Base-by-base conservation (phyloP, 768 basidiomycete genomes). In the Dioszegia aurantiaca region DNA sequence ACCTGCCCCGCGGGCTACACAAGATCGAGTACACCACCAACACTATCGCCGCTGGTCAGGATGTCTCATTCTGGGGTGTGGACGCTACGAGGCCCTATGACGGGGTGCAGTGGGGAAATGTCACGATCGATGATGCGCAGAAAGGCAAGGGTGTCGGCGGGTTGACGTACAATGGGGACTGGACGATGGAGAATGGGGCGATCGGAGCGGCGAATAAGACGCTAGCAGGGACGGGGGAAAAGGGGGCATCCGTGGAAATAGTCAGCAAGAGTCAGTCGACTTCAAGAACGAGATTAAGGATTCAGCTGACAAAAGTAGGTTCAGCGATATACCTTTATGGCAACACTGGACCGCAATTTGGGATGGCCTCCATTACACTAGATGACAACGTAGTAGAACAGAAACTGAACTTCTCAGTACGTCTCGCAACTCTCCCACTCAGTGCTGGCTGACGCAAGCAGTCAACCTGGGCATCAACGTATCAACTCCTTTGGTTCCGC, bases 41-140 rank as follows among this genome's bases (percentile, higher is more conserved):
- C 4, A 31, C 39, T 0, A 23, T 67, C 5, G 11, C 49, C 4
- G 26, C 44, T 12, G 56, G 55, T 9, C 26, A 60, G 23, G 59
- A 64, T 41, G 63, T 74, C 2, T 54, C 69, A 3, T 71, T 74
- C 49, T 74, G 69, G 69, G 72, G 72, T 5, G 55, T 71, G 8
- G 59, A 62, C 19, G 72, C 56, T 2, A 59, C 43, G 12, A 31
- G 69, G 42, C 54, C 54, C 8, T 43, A 55, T 56, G 55, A 30
- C 21, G 49, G 1, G 4, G 40, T 3, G 37, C 21, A 58, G n/a
- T 48, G 47, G 37, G 37, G 56, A 0, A 69, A 69, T 49, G 58
- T 67, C 14, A 72, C 70, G 1, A 56, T 69, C 11, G 70, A 69
- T 42, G 54, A 65, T 55, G 37, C 65, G 16, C 67, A 49, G 27